Evolutionary conservation across 2,329 filamentous ascomycete genomes (phyloP).

Genomic region (Penicillium nordicum): DNA sequence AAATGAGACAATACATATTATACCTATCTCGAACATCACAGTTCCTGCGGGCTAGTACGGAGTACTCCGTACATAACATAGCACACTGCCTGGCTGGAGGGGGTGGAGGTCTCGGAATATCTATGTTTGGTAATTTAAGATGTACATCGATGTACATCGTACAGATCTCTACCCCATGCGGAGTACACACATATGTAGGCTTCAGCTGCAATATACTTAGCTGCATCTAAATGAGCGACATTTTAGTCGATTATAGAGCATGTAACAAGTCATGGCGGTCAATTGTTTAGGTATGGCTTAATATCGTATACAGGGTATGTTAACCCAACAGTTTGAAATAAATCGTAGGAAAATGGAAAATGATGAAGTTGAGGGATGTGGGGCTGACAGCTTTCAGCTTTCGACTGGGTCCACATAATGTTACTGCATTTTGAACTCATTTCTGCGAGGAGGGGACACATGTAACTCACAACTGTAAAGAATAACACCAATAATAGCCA

Average conservation of each 20-base stretch:
- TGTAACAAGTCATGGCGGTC: neutral
- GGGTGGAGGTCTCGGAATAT: neutral
- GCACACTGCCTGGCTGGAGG: no score
- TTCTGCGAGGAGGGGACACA: neutral
- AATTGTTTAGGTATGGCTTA: neutral
- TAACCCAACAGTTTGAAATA: neutral
- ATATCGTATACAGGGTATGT: neutral
- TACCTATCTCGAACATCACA: neutral
- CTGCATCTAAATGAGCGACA: neutral
- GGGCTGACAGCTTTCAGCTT: neutral
- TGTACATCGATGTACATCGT: neutral
- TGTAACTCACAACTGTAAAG: neutral
- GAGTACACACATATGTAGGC: neutral
- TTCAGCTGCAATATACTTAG: neutral
- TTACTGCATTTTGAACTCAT: neutral
- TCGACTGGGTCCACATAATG: neutral
- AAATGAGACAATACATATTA: neutral
- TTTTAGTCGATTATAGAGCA: no score
- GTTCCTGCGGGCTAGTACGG: neutral
- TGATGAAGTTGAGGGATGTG: neutral
- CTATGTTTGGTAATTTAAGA: neutral
- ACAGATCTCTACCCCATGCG: neutral
- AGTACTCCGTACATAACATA: no score
- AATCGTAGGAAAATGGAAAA: no score
- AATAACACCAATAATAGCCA: neutral